A percentile compares a stretch with the other conserved stretches of the same genome.
Evolutionary conservation across 164 flowering plant species (phyloP).

Genomic region (Magnolia officinalis): DNA sequence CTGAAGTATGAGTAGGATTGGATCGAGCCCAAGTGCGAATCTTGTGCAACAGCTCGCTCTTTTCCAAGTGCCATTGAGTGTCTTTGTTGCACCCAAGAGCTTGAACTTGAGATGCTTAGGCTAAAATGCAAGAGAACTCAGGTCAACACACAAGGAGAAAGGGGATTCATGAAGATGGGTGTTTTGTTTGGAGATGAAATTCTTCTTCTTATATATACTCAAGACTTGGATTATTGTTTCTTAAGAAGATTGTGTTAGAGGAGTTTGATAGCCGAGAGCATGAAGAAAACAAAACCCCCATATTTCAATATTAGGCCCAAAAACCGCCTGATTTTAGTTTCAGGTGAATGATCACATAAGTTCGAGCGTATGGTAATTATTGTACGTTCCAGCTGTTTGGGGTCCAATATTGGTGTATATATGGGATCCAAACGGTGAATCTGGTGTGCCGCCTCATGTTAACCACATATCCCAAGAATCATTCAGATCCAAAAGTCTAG

Average conservation of each 20-base stretch:
- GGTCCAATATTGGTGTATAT: too few relatives aligned
- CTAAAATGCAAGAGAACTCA: neutral
- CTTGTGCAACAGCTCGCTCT: conserved; percentile 14
- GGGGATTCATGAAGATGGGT: neutral
- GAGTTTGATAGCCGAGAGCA: neutral
- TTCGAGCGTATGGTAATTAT: too few relatives aligned
- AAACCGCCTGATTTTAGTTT: too few relatives aligned
- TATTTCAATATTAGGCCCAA: too few relatives aligned
- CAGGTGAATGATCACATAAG: too few relatives aligned
- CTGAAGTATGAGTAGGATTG: conserved; percentile 24
- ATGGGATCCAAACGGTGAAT: too few relatives aligned
- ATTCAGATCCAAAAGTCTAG: too few relatives aligned
- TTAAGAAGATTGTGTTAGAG: neutral
- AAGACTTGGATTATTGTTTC: too few relatives aligned
- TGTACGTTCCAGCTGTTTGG: too few relatives aligned
- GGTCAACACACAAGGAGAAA: neutral
- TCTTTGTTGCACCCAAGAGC: neutral
- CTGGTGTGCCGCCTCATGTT: too few relatives aligned
- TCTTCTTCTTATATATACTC: neutral
- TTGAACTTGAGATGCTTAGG: neutral
- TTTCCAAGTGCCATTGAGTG: conserved; percentile 44
- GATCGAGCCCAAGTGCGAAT: conserved; percentile 17
- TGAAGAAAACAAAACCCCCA: neutral
- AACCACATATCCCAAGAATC: too few relatives aligned
- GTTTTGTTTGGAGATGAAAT: neutral